Conservation (phyloP, 306 rosid genomes). For the Calophaca sinica region DNA sequence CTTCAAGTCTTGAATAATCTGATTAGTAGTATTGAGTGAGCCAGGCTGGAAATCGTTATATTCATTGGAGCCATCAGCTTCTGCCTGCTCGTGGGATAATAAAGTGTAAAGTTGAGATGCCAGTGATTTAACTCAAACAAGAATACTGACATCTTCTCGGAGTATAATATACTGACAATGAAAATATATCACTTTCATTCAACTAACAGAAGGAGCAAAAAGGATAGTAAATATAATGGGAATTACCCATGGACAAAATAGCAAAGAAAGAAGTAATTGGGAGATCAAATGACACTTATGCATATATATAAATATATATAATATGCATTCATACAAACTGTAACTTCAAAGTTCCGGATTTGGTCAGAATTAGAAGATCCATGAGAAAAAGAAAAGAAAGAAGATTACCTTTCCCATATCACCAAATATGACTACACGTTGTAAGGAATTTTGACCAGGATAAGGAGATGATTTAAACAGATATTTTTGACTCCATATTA, state of each 20-base stretch:
- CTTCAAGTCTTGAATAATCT: constrained; percentile 74
- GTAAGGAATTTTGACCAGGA: constrained; percentile 93
- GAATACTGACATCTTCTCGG: constrained; percentile 10
- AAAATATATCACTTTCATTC: neutral
- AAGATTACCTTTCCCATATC: constrained; percentile 93
- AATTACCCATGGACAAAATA: neutral
- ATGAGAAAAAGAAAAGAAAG: constrained; percentile 36
- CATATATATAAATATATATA: neutral
- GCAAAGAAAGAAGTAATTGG: constrained; percentile 17
- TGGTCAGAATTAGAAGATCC: constrained; percentile 24
- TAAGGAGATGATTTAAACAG: constrained; percentile 86
- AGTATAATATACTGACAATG: constrained; percentile 5
- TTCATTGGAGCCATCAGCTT: constrained; percentile 97
- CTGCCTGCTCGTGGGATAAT: constrained; percentile 63
- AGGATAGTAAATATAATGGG: neutral
- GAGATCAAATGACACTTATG: constrained; percentile 23
- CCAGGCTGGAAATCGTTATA: constrained; percentile 84
- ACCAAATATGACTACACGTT: constrained; percentile 85
- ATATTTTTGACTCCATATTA: constrained; percentile 74
- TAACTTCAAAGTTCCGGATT: constrained; percentile 1
- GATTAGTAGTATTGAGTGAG: constrained; percentile 82
- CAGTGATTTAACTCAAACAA: constrained; percentile 18
- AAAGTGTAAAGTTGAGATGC: constrained; percentile 28
- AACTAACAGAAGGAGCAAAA: neutral
- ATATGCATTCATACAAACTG: neutral